Conservation (phyloP, 2,329 filamentous ascomycete genomes). For the Xylogone sp. region DNA sequence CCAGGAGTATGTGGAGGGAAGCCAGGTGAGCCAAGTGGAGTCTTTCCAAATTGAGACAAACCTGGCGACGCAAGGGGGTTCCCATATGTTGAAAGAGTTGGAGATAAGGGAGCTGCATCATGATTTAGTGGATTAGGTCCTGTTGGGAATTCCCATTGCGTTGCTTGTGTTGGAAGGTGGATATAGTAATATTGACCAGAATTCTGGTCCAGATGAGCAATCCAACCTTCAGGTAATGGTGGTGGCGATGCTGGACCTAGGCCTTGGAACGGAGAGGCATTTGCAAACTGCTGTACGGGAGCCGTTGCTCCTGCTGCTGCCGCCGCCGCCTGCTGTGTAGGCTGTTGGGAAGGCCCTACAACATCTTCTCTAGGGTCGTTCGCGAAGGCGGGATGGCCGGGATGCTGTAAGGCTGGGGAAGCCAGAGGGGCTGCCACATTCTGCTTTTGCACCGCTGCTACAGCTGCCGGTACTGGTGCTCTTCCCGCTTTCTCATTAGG, state of each 20-base stretch:
- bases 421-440: constrained; percentile 33
- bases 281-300: constrained; percentile 32
- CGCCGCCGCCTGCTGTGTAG: too few species aligned
- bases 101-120: constrained; percentile 78
- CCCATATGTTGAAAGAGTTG: constrained; percentile 71
- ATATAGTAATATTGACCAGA: constrained; percentile 99
- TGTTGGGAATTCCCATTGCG: constrained; percentile 98
- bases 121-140: constrained; percentile 86
- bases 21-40: constrained; percentile 73
- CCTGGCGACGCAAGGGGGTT: constrained; percentile 70
- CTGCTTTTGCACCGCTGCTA: constrained; percentile 22
- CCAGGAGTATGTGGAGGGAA: constrained; percentile 79
- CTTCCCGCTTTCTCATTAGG: constrained; percentile 66
- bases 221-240: constrained; percentile 95
- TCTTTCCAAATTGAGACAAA: constrained; percentile 50
- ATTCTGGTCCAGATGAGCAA: constrained; percentile 90
- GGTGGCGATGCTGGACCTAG: constrained; percentile 78
- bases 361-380: constrained; percentile 64
- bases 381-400: constrained; percentile 84
- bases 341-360: constrained; percentile 32
- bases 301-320: too few species aligned
- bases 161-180: constrained; percentile 89
- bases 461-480: constrained; percentile 19
- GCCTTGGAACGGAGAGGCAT: constrained; percentile 36
- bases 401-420: constrained; percentile 41